A percentile compares a stretch with the other conserved stretches of the same genome.
Evolutionary conservation across 2,329 filamentous ascomycete genomes (phyloP).

Genomic region (Drechslerella dactyloides): DNA sequence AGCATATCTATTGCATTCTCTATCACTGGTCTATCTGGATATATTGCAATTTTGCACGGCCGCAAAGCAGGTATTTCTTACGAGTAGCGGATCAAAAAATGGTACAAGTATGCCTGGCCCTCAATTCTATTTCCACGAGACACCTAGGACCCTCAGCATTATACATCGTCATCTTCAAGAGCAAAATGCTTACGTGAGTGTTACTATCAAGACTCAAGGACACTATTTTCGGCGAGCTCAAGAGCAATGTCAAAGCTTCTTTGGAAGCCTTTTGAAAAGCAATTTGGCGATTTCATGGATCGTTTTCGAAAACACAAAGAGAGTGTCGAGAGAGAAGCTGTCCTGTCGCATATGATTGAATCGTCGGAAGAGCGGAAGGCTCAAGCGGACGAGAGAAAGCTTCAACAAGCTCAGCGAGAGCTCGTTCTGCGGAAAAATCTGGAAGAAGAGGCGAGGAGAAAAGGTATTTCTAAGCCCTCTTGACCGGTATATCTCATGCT

Average conservation of each 20-base stretch:
- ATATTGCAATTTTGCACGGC: constrained; percentile 53
- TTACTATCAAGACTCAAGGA: background rate
- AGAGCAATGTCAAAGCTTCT: constrained; percentile 32
- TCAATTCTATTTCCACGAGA: too few species aligned
- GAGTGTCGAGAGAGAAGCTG: constrained; percentile 51
- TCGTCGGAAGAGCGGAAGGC: constrained; percentile 34
- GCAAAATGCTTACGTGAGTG: too few species aligned
- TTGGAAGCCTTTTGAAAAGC: constrained; percentile 52
- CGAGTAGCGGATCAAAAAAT: constrained; percentile 7
- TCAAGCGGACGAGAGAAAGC: constrained; percentile 15
- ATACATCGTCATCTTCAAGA: too few species aligned
- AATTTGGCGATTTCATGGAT: constrained; percentile 51
- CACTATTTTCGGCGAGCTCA: constrained; percentile 8
- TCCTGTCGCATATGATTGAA: constrained; percentile 52
- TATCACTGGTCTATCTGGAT: constrained; percentile 53
- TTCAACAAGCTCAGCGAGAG: constrained; percentile 19
- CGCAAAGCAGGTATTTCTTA: constrained; percentile 49
- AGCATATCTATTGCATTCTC: constrained; percentile 51
- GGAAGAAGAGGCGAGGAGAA: constrained; percentile 22
- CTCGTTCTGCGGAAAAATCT: background rate
- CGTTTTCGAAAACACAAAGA: constrained; percentile 45
- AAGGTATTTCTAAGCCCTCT: constrained; percentile 9
- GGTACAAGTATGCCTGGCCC: background rate
- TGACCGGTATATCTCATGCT: background rate
- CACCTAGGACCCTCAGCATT: too few species aligned